Conservation (phyloP, 768 basidiomycete species). For the Xerocomus brunneocitrinus region DNA sequence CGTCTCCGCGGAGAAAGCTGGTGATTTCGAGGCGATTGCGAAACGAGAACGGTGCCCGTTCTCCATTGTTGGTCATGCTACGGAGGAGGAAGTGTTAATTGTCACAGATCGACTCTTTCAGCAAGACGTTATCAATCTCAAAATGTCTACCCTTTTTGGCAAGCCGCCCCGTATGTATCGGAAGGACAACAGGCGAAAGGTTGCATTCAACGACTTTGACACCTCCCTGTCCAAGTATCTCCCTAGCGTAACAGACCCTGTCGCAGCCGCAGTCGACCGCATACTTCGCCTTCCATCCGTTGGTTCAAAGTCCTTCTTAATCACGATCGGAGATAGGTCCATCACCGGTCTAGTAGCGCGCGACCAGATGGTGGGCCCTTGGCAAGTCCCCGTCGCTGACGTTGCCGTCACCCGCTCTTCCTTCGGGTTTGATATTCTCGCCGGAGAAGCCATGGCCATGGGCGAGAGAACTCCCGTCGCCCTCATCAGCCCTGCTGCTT, state of each 20-base stretch:
- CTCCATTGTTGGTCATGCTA: conserved; percentile 86
- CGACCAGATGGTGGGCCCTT: conserved; percentile 99
- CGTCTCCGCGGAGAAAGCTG: conserved; percentile 58
- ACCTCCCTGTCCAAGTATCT: conserved; percentile 63
- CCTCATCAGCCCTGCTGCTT: conserved; percentile 80
- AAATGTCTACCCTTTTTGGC: conserved; percentile 95
- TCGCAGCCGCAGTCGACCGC: conserved; percentile 66
- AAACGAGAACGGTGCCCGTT: conserved; percentile 90
- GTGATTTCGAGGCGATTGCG: conserved; percentile 70
- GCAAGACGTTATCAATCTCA: conserved; percentile 77
- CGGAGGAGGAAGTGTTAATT: conserved; percentile 72
- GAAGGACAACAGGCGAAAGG: conserved; percentile 48
- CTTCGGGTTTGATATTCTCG: conserved; percentile 81
- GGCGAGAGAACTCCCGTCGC: conserved; percentile 95
- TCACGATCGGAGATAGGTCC: conserved; percentile 94
- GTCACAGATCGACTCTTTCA: conserved; percentile 84
- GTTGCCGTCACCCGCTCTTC: conserved; percentile 94
- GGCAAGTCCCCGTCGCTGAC: conserved; percentile 97
- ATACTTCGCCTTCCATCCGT: conserved; percentile 90
- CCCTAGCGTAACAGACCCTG: conserved; percentile 43
- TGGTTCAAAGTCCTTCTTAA: conserved; percentile 94
- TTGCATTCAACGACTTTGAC: conserved; percentile 58
- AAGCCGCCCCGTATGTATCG: conserved; percentile 92
- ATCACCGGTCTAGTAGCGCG: conserved; percentile 92
- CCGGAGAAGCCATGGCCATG: conserved; percentile 97